phyloP scores from a whole-genome alignment of 2,329 filamentous ascomycete species.

The Alternaria alternata region DNA sequence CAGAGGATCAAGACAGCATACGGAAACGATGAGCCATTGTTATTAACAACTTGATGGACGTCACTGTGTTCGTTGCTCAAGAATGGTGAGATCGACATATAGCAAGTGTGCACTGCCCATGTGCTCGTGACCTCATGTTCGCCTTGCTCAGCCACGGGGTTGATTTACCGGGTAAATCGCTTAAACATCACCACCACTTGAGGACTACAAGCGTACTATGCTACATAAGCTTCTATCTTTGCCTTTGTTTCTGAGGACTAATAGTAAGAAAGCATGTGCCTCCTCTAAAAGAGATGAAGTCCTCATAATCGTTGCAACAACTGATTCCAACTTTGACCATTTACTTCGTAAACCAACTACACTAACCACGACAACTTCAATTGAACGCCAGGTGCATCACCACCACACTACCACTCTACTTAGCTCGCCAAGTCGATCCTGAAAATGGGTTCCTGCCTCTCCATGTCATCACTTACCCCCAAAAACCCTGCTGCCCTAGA shows the following conservation, averaged over 20 bases:
- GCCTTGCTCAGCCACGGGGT: background rate
- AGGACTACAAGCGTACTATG: background rate
- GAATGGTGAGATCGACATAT: background rate
- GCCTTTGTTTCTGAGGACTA: no score
- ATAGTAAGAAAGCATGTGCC: no score
- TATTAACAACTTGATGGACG: background rate
- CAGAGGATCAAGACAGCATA: background rate
- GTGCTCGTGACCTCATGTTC: background rate
- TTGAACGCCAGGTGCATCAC: no score
- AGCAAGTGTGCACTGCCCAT: background rate
- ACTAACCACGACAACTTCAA: no score
- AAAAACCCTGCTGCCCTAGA: background rate
- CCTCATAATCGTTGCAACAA: no score
- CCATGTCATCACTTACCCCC: background rate
- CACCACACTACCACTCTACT: no score
- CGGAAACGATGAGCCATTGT: background rate
- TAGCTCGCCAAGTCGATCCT: no score
- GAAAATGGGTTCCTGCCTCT: background rate
- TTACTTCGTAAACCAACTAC: no score
- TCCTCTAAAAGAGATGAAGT: no score
- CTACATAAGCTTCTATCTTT: no score
- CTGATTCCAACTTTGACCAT: no score
- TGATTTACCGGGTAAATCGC: background rate
- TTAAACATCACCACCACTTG: background rate
- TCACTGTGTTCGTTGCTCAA: background rate